Evolutionary conservation across 1,284 basidiomycete genomes (phyloP).

Genomic region (Ceratobasidium sp.): DNA sequence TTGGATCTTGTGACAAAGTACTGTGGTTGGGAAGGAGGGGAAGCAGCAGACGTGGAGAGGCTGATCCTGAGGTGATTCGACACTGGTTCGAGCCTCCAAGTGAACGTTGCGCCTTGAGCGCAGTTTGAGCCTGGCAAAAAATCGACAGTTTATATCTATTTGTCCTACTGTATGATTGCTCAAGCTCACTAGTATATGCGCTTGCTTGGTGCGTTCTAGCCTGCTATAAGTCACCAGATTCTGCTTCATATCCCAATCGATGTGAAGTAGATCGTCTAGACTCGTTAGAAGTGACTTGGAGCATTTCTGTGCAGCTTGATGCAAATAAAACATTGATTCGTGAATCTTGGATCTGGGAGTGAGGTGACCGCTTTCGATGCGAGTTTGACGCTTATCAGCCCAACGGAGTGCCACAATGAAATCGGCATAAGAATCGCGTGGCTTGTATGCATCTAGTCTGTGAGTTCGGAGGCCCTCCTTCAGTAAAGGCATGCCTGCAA

Average conservation of each 20-base stretch:
- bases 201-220: constrained; percentile 22
- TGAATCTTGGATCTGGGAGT: not conserved
- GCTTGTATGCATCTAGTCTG: constrained; percentile 3
- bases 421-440: no score
- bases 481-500: not conserved
- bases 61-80: no score
- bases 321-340: constrained; percentile 11
- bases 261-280: constrained; percentile 11
- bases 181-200: constrained; percentile 8
- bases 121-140: no score
- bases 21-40: no score
- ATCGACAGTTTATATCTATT: no score
- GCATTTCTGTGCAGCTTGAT: not conserved
- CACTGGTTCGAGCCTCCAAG: no score
- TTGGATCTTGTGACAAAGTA: no score
- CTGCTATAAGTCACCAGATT: not conserved
- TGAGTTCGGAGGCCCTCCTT: not conserved
- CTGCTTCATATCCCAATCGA: constrained; percentile 30
- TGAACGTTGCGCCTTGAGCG: no score
- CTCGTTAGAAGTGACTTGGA: not conserved
- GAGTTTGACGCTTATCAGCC: constrained; percentile 27
- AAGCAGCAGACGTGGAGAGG: no score
- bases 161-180: no score
- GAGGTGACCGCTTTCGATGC: constrained; percentile 1
- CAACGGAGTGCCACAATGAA: no score